Percentiles rank a stretch among this genome's conserved stretches.
Evolutionary conservation across 345 rosid species (phyloP).

Genomic region (Psidium guajava): DNA sequence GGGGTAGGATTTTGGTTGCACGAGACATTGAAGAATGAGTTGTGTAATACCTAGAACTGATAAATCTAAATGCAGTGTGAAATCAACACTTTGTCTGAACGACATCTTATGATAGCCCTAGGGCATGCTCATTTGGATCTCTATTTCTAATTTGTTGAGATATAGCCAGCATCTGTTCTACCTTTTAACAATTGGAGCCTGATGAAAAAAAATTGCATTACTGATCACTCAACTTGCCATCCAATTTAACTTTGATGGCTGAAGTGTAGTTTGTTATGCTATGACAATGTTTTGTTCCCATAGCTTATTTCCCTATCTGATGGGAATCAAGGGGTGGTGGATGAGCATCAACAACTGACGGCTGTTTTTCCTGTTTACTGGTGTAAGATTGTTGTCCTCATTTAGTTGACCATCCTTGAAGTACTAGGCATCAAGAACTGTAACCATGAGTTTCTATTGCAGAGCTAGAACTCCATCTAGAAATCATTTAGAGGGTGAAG

Average conservation of each 20-base stretch:
- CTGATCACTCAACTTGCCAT: background rate
- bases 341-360: background rate
- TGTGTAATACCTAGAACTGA: background rate
- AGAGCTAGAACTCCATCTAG: background rate
- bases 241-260: background rate
- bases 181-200: background rate
- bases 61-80: background rate
- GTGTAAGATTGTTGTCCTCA: background rate
- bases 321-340: background rate
- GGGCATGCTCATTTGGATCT: background rate
- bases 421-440: background rate
- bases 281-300: background rate
- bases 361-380: background rate
- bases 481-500: background rate
- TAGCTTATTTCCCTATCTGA: background rate
- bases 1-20: background rate
- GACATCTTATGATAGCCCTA: background rate
- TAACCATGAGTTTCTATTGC: background rate
- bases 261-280: too few relatives aligned
- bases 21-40: background rate
- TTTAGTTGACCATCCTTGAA: background rate
- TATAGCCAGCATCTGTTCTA: background rate
- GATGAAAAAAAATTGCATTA: background rate
- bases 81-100: background rate
- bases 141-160: background rate